Evolutionary conservation across 169 alveolate genomes (phyloP).

Genomic region (Plasmodium malariae): DNA sequence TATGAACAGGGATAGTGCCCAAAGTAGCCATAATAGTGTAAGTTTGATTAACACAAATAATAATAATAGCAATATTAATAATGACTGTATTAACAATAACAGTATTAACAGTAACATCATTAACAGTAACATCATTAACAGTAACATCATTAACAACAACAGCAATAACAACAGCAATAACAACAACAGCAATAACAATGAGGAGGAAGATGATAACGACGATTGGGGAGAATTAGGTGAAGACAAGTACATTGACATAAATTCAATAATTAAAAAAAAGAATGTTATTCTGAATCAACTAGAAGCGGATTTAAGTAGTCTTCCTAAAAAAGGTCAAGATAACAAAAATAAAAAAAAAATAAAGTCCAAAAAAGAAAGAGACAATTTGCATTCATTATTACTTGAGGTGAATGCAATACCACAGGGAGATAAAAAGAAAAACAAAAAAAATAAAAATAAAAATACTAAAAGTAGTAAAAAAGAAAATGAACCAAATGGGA

Average conservation of each 20-base stretch:
- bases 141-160: neutral
- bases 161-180: neutral
- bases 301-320: conserved; percentile 47
- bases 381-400: neutral
- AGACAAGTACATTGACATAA: conserved; percentile 62
- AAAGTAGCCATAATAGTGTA: neutral
- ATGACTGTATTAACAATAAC: neutral
- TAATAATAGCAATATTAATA: neutral
- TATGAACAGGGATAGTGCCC: neutral
- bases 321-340: conserved; percentile 60
- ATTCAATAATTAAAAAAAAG: conserved; percentile 54
- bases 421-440: conserved; percentile 54
- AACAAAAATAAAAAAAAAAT: conserved; percentile 61
- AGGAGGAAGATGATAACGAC: conserved; percentile 63
- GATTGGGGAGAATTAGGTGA: conserved; percentile 77
- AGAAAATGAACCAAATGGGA: conserved; percentile 1
- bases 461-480: conserved; percentile 34
- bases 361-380: conserved; percentile 36
- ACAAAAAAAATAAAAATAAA: conserved; percentile 63
- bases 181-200: neutral
- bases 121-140: neutral
- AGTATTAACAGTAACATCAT: neutral
- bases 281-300: conserved; percentile 62
- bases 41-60: neutral
- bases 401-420: too few species aligned